Evolutionary conservation across 768 basidiomycete genomes (phyloP), one percentile per base, ranked within the genome.

Genomic region (Leucosporidium creatinivorum): DNA sequence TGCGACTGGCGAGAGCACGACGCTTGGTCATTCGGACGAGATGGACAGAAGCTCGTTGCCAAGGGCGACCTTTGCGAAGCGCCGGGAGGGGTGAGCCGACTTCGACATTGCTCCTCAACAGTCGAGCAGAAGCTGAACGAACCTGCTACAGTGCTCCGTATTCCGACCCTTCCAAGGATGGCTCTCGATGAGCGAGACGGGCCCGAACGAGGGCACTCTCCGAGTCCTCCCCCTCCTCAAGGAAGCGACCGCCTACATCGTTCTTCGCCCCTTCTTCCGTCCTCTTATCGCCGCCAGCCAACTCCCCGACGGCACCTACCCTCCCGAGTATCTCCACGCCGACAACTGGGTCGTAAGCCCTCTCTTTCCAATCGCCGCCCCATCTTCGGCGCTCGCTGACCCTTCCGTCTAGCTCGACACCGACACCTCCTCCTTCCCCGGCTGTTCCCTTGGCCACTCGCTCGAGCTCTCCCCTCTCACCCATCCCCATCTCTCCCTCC

Each of bases 191-290:
- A 50, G 52, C 8, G n/a, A 26, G 6, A 61, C 69, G 9, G 36
- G 26, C 8, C 60, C 59, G 2, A 50, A 30, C 51, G 65, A 61
- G 26, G 87, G 87, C 18, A 87, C 86, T 0, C 80, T 88, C 1
- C 80, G 81, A 2, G 83, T 87, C n/a, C 81, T 85, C 51, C 86
- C 86, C 0, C 81, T 83, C 76, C 77, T 87, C 56, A 77, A 77
- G 0, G 80, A 85, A 25, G 78, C 84, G 10, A 82, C 84, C 0
- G 83, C 86, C 0, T 88, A 89, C 69, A 77, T 83, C 65, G 79
- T 87, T 25, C 80, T 88, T 0, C 82, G 87, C 13, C 87, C 87
- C 0, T 86, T 88, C 78, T 88, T 89, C 81, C 56, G 80, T 79
- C 59, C 81, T 1, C 62, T 80, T 7, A 69, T 73, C 19, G 63